Evolutionary conservation across 2,329 filamentous ascomycete genomes (phyloP).

Genomic region (Verticillium zaregamsianum): DNA sequence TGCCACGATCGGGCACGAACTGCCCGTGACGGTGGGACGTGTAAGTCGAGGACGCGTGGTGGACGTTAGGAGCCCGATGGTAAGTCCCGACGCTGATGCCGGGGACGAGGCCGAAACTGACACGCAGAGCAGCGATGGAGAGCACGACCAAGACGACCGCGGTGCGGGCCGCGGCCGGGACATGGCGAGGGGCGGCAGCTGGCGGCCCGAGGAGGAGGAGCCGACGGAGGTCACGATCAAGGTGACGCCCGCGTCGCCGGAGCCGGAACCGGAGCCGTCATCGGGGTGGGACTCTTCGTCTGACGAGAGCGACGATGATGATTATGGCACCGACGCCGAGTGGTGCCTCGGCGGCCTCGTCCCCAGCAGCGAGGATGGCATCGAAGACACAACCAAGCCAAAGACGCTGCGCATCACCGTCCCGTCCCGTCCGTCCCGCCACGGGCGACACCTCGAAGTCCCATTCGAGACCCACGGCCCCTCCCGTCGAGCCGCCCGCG

Average conservation of each 20-base stretch:
- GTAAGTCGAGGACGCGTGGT: neutral
- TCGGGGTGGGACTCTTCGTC: neutral
- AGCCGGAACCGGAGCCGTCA: neutral
- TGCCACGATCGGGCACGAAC: neutral
- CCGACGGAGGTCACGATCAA: neutral
- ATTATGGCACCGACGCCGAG: neutral
- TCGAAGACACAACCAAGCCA: neutral
- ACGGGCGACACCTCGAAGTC: neutral
- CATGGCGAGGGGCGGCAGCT: neutral
- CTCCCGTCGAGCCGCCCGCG: constrained; percentile 3
- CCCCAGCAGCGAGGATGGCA: neutral
- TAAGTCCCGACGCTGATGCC: neutral
- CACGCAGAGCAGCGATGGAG: neutral
- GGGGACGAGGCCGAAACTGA: neutral
- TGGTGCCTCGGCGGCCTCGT: neutral
- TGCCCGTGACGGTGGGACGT: neutral
- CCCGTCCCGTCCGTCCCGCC: neutral
- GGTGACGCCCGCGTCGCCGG: neutral
- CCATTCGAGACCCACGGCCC: neutral
- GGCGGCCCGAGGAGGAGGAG: neutral
- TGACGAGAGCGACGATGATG: neutral
- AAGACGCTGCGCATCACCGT: neutral
- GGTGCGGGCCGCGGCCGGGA: neutral
- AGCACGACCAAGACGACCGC: neutral
- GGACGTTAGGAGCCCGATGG: neutral